These are phyloP conservation scores for Candida golubevii DNA, from an alignment of 805 yeast species.

Conservation along the genomic window DNA sequence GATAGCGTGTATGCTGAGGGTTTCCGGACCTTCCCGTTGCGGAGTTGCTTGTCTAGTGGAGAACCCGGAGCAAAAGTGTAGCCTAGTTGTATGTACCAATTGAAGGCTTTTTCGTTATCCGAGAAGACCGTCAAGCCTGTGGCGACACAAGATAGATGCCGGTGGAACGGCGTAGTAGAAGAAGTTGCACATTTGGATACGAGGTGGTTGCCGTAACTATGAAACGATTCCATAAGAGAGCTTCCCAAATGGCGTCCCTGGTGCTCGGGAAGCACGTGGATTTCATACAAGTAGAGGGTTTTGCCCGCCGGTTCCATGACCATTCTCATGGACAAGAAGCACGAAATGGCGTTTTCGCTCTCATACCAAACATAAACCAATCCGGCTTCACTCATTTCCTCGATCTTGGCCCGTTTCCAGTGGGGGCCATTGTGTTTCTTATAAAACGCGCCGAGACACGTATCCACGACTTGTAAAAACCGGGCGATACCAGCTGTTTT, in stretches of 20 bases:
- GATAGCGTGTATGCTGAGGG: slow-evolving; percentile 42
- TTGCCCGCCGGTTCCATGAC: slow-evolving; percentile 32
- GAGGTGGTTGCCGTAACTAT: slow-evolving; percentile 23
- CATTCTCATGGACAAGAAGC: slow-evolving; percentile 46
- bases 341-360: slow-evolving; percentile 19
- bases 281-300: slow-evolving; percentile 51
- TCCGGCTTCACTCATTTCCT: slow-evolving; percentile 47
- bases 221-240: slow-evolving; percentile 32
- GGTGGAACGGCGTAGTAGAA: background rate
- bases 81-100: slow-evolving; percentile 42
- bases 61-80: slow-evolving; percentile 38
- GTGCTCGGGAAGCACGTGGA: slow-evolving; percentile 39
- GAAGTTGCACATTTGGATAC: background rate
- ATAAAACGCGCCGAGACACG: slow-evolving; percentile 28
- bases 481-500: background rate
- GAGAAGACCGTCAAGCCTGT: slow-evolving; percentile 49
- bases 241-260: slow-evolving; percentile 40
- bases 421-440: slow-evolving; percentile 26
- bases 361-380: slow-evolving; percentile 39
- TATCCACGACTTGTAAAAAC: slow-evolving; percentile 24
- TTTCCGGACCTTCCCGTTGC: slow-evolving; percentile 36
- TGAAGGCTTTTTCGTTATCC: slow-evolving; percentile 37
- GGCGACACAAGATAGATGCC: slow-evolving; percentile 20
- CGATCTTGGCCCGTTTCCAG: slow-evolving; percentile 40
- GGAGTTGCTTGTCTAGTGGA: slow-evolving; percentile 39